phyloP scores from a whole-genome alignment of 2,329 filamentous ascomycete genomes.

The Cladobotryum mycophilum region DNA sequence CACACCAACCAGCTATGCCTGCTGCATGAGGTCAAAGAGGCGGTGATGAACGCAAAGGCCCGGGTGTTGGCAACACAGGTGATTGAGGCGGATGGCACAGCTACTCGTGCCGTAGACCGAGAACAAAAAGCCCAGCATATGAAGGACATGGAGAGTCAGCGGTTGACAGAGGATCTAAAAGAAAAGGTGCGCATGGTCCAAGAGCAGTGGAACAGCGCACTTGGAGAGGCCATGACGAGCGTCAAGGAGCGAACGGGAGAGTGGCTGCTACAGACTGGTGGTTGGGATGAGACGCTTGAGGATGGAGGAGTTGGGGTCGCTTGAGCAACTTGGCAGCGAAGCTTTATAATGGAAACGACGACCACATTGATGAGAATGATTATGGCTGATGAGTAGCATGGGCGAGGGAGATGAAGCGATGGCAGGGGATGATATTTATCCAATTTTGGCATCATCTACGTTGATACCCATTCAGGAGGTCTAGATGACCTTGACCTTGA shows the following conservation, averaged over 20 bases:
- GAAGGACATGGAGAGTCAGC: conserved; percentile 58
- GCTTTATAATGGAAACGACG: background rate
- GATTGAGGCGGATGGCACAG: conserved; percentile 30
- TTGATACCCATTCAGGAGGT: conserved; percentile 23
- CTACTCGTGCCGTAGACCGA: conserved; percentile 27
- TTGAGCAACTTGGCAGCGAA: background rate
- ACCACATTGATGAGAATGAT: conserved; percentile 1
- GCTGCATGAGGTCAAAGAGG: conserved; percentile 82
- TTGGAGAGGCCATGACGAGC: conserved; percentile 69
- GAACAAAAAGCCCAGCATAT: conserved; percentile 46
- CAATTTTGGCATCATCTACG: conserved; percentile 11
- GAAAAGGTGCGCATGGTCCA: conserved; percentile 89
- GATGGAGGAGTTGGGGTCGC: conserved; percentile 41
- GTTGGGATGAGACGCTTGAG: conserved; percentile 76
- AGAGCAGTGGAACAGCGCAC: conserved; percentile 80
- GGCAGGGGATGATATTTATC: conserved; percentile 6
- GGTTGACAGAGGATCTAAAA: conserved; percentile 79
- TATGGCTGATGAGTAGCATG: background rate
- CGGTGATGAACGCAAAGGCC: conserved; percentile 63
- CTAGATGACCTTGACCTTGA: conserved; percentile 12
- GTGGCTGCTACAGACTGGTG: conserved; percentile 70
- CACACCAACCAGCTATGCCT: conserved; percentile 88
- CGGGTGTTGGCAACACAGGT: conserved; percentile 62
- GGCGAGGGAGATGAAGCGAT: conserved; percentile 5
- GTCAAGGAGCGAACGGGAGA: conserved; percentile 69